Conservation (phyloP, 225 moss, liverwort and hornwort species). For the Antitrichia curtipendula region DNA sequence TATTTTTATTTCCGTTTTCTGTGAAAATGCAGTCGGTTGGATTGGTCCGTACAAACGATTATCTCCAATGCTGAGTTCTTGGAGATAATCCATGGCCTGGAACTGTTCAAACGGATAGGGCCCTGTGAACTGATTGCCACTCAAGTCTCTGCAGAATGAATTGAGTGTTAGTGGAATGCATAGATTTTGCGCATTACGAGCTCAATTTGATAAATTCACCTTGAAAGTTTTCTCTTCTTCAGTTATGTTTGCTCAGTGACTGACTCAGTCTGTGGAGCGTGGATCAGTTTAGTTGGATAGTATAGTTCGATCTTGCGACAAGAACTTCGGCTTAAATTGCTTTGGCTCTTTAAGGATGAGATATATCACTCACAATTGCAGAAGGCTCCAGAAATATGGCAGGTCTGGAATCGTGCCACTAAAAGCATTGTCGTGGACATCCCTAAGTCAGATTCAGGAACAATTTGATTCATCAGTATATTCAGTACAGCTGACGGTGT, state of each 20-base stretch:
- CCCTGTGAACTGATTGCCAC: constrained; percentile 1
- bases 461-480: not conserved
- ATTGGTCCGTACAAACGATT: not conserved
- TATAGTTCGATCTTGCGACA: not conserved
- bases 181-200: not conserved
- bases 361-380: not conserved
- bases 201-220: not conserved
- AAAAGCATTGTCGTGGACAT: constrained; percentile 10
- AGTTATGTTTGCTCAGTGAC: not conserved
- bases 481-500: not conserved
- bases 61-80: not conserved
- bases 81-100: not conserved
- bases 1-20: not conserved
- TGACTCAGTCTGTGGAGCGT: not conserved
- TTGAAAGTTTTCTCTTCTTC: not conserved
- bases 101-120: not conserved
- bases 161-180: not conserved
- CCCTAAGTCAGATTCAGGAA: not conserved
- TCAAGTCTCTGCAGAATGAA: not conserved
- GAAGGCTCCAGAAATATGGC: not conserved
- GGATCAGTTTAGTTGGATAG: not conserved
- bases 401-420: not conserved
- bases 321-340: not conserved
- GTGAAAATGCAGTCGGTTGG: not conserved
- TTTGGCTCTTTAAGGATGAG: not conserved